Base-by-base conservation (phyloP, 495 filamentous ascomycete genomes). In the Aspergillus baeticus region DNA sequence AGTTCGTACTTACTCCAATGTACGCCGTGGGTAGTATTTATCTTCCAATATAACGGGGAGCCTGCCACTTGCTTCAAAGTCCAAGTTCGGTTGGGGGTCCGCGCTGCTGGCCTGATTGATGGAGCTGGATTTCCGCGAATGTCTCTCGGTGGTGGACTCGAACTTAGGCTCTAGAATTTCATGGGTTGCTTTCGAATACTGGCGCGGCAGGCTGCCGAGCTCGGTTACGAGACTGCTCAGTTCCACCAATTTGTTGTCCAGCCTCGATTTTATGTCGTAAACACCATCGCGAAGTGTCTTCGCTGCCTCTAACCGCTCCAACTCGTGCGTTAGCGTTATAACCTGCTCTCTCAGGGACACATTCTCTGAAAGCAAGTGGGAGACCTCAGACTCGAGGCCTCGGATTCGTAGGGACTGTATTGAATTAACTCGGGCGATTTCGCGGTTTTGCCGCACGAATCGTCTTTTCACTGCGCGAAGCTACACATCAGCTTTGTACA, bases 361-460 rank as follows among this genome's bases (percentile, higher is more conserved):
- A 69, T 98, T 98, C 60, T 98, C 95, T 15, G 86, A 83, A 52
- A 96, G 77, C 10, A 98, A 74, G 26, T 89, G 85, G 14, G 90
- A 88, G 33, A 84, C 84, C 71, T 98, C 92, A 51, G 85, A 85
- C 68, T 98, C 92, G 35, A 98, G 81, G 47, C 76, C 85, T 53
- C 92, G 89, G 60, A 98, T 97, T 57, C 90, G 89, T 33, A 93
- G 77, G 15, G 91, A 92, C 70, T 97, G 95, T 57, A 84, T 86
- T 2, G 95, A 95, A 74, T 98, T 98, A 58, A 85, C 84, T 65
- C 88, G 79, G 43, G 92, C 92, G 55, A 98, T 91, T 63, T 97
- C 94, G 54, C 91, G 86, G 70, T 98, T 98, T 68, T 98, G 94
- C 37, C 93, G 84, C 44, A 96, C 75, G 66, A 94, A 96, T 65